Percentiles rank a stretch among this genome's conserved stretches.
Evolutionary conservation across 2,329 filamentous ascomycete species (phyloP).

Genomic region (Sporothrix globosa): DNA sequence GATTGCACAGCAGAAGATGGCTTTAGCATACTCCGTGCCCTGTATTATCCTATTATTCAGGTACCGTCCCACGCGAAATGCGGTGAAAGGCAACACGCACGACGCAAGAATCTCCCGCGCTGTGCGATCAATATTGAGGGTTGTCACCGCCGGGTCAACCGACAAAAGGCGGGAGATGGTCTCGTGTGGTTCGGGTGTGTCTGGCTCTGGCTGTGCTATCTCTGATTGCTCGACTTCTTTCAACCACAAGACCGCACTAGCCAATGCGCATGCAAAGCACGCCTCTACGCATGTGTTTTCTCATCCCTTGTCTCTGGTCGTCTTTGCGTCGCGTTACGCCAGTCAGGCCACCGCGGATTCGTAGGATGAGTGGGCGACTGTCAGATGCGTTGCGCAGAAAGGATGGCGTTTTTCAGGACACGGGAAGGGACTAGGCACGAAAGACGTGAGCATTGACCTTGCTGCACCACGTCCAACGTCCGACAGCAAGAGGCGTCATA

Average conservation of each 20-base stretch:
- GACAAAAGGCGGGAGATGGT: background rate
- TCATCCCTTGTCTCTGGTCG: background rate
- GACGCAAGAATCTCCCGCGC: constrained; percentile 27
- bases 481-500: background rate
- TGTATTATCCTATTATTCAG: background rate
- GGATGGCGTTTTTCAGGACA: background rate
- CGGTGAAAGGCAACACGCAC: constrained; percentile 20
- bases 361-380: constrained; percentile 2
- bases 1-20: constrained; percentile 14
- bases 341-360: background rate
- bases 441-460: constrained; percentile 14
- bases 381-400: background rate
- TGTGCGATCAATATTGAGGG: constrained; percentile 29
- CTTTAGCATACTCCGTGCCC: background rate
- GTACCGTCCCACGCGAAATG: constrained; percentile 21
- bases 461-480: background rate
- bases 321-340: constrained; percentile 7
- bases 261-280: constrained; percentile 17
- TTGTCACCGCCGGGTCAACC: background rate
- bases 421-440: background rate
- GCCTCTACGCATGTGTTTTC: background rate
- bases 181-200: background rate
- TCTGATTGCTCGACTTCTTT: background rate
- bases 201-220: background rate
- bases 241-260: background rate